Conservation (phyloP, 75 land plant species). For the Cupressus sempervirens region DNA sequence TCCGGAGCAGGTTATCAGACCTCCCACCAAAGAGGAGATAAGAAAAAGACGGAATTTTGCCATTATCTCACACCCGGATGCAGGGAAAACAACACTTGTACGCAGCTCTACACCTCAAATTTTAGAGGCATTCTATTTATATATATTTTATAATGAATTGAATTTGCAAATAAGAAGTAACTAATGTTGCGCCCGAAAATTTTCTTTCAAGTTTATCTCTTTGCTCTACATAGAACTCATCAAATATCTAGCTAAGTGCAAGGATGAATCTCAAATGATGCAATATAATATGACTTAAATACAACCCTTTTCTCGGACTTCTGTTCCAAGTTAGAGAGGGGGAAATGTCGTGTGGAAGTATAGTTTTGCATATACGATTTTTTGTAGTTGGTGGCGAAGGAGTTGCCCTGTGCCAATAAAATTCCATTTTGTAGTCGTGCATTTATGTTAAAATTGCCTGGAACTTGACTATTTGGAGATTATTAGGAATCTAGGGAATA, state of each 20-base stretch:
- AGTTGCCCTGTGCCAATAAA: background rate
- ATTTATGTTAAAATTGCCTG: background rate
- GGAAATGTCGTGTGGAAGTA: background rate
- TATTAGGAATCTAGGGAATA: background rate
- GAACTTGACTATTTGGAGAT: background rate
- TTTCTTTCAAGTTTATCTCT: too few relatives aligned
- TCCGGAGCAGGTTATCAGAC: background rate
- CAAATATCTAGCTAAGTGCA: too few relatives aligned
- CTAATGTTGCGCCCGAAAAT: background rate
- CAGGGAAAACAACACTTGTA: conserved; percentile 55
- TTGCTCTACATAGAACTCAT: background rate
- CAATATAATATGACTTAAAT: background rate
- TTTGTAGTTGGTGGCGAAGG: background rate
- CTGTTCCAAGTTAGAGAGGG: background rate
- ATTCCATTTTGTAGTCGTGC: background rate
- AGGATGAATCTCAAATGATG: background rate
- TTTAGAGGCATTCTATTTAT: background rate
- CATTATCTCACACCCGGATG: conserved; percentile 54
- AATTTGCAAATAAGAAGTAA: background rate
- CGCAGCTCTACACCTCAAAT: background rate
- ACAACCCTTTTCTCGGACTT: background rate
- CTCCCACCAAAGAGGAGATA: conserved; percentile 17
- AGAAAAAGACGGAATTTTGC: conserved; percentile 41
- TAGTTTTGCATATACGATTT: background rate
- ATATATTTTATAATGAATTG: background rate